Conservation (phyloP, 2,329 filamentous ascomycete species). For the Acrocalymma vagum region DNA sequence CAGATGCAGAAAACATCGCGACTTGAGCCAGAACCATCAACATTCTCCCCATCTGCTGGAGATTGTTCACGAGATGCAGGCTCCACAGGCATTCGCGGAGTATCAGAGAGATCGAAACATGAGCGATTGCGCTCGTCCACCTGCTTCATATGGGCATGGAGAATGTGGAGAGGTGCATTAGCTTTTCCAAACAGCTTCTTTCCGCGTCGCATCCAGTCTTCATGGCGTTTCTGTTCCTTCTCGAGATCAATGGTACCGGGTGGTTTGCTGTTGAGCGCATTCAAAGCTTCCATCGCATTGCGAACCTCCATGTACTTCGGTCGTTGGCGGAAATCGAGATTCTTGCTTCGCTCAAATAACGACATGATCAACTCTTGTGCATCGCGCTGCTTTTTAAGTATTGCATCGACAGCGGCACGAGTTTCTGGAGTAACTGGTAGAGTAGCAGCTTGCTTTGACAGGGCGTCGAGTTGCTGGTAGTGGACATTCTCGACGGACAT, state of each 20-base stretch:
- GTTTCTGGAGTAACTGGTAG: constrained; percentile 87
- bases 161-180: constrained; percentile 94
- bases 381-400: constrained; percentile 94
- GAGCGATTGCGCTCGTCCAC: constrained; percentile 88
- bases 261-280: constrained; percentile 91
- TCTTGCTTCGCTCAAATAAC: constrained; percentile 79
- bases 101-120: constrained; percentile 92
- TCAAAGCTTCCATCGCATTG: constrained; percentile 85
- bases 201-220: constrained; percentile 98
- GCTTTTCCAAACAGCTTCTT: constrained; percentile 99
- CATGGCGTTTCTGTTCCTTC: constrained; percentile 91
- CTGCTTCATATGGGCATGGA: constrained; percentile 93
- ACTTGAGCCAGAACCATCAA: constrained; percentile 58
- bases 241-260: constrained; percentile 91
- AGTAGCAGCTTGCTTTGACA: constrained; percentile 81
- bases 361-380: constrained; percentile 88
- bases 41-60: constrained; percentile 59
- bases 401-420: constrained; percentile 83
- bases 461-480: constrained; percentile 91
- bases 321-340: constrained; percentile 77
- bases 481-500: constrained; percentile 92
- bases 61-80: constrained; percentile 86
- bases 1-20: constrained; percentile 97
- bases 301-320: constrained; percentile 91
- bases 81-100: constrained; percentile 88